Evolutionary conservation across 1,284 basidiomycete genomes (phyloP).

Genomic region (Phellinidium pouzarii): DNA sequence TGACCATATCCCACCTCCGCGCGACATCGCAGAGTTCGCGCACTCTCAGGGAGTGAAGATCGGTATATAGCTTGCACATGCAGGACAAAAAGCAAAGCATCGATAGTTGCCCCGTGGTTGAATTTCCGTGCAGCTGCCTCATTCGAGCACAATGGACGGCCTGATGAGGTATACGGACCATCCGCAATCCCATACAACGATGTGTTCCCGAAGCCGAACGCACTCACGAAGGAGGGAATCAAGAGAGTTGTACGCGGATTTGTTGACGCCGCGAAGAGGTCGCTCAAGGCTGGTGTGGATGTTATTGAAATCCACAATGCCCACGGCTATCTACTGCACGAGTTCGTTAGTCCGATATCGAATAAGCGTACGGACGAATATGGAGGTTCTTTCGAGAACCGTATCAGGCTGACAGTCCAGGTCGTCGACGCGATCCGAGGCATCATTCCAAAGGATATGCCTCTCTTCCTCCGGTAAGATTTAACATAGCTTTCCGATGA

Average conservation of each 20-base stretch:
- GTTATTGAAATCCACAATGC: constrained; percentile 38
- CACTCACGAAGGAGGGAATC: constrained; percentile 43
- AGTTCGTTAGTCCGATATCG: constrained; percentile 33
- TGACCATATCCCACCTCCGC: constrained; percentile 46
- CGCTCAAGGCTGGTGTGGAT: constrained; percentile 38
- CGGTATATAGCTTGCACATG: constrained; percentile 59
- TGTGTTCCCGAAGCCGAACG: constrained; percentile 46
- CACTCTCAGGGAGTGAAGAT: constrained; percentile 42
- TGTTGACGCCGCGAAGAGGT: constrained; percentile 37
- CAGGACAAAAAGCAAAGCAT: constrained; percentile 58
- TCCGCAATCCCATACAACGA: constrained; percentile 44
- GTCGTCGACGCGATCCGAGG: constrained; percentile 37
- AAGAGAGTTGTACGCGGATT: constrained; percentile 41
- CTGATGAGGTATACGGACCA: constrained; percentile 35
- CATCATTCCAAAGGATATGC: constrained; percentile 35
- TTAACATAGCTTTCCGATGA: constrained; percentile 26
- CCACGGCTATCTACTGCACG: constrained; percentile 36
- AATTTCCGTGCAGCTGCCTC: constrained; percentile 9
- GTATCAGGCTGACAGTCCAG: constrained; percentile 42
- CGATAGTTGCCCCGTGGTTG: constrained; percentile 42
- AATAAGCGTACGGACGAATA: constrained; percentile 57
- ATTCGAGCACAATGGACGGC: constrained; percentile 40
- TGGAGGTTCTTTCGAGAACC: constrained; percentile 51
- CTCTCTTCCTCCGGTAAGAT: constrained; percentile 50
- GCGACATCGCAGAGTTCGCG: constrained; percentile 50